These are phyloP conservation scores for Gossypium trilobum DNA, from an alignment of 441 rosid genomes.

Conservation along the genomic window DNA sequence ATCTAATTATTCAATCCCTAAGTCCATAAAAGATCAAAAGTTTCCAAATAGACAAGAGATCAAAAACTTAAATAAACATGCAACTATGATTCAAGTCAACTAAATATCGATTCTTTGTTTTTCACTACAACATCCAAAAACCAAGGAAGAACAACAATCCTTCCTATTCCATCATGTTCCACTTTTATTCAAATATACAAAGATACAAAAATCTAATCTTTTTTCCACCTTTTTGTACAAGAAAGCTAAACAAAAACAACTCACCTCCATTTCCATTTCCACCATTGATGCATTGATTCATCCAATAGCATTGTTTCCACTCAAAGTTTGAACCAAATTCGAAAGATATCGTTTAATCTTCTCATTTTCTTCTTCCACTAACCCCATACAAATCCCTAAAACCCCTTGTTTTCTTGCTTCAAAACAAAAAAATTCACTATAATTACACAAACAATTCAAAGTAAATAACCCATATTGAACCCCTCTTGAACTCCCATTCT, in stretches of 20 bases:
- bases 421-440: slow-evolving; percentile 31
- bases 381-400: slow-evolving; percentile 50
- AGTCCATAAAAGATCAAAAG: neutral
- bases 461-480: slow-evolving; percentile 63
- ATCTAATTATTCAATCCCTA: neutral
- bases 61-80: neutral
- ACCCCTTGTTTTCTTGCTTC: slow-evolving; percentile 47
- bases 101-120: slow-evolving; percentile 18
- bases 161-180: slow-evolving; percentile 15
- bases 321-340: slow-evolving; percentile 47
- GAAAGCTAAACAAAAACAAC: slow-evolving; percentile 25
- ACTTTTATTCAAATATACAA: slow-evolving; percentile 58
- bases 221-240: slow-evolving; percentile 37
- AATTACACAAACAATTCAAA: slow-evolving; percentile 52
- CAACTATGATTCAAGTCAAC: slow-evolving; percentile 25
- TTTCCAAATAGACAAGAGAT: slow-evolving; percentile 2
- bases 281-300: slow-evolving; percentile 21
- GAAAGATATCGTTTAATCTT: slow-evolving; percentile 61
- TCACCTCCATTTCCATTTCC: slow-evolving; percentile 36
- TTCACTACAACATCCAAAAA: slow-evolving; percentile 20
- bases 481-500: slow-evolving; percentile 53
- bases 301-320: slow-evolving; percentile 25
- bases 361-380: slow-evolving; percentile 67
- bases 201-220: slow-evolving; percentile 26
- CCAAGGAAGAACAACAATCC: slow-evolving; percentile 2